Evolutionary conservation across 1,284 basidiomycete species (phyloP), one percentile per base, ranked within the genome.

Genomic region (Ganoderma leucocontextum): DNA sequence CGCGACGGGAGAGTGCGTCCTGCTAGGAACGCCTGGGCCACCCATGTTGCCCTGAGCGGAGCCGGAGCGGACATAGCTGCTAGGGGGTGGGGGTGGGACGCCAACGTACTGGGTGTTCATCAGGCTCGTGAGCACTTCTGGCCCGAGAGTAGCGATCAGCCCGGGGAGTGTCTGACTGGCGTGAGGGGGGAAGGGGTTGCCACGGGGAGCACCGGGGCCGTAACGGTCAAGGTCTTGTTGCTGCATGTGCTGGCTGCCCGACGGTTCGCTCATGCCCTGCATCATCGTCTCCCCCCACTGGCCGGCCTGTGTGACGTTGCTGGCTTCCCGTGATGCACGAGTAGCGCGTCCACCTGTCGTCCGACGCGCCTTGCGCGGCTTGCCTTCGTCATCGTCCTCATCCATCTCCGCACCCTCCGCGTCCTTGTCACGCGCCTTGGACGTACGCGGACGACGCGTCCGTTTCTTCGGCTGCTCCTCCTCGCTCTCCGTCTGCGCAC

Each of bases 1-100:
- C 1, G 77, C 83, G 73, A 89, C 78, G 55, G 90, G 91, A 49
- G 90, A 91, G 75, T 92, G 90, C 60, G 89, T 90, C 73, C 90
- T 81, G 78, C 89, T 91, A 8, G 91, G 90, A 9, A 75, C 75
- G 12, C 73, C 75, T 29, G 65, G 64, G 0, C 67, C 70, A 29
- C 62, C 63, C 38, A 67, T 62, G 67, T 65, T 69, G 47, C 70
- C 70, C 68, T 75, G 72, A 39, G 86, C 85, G 74, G 87, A 88
- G 66, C 87, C 83, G 59, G 88, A 86, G 72, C 88, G 85, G 70
- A 88, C 81, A 76, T 90, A 90, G 75, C 86, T 86, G 65, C 63
- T 69, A 29, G 66, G 71, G 6, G 69, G 71, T 15, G 71, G 69
- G 42, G 87, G 81, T 39, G 71, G 76, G 67, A 79, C 75, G 70